These are phyloP conservation scores for Calonectria hawksworthii DNA, from an alignment of 2,329 filamentous ascomycete genomes.

Conservation along the genomic window DNA sequence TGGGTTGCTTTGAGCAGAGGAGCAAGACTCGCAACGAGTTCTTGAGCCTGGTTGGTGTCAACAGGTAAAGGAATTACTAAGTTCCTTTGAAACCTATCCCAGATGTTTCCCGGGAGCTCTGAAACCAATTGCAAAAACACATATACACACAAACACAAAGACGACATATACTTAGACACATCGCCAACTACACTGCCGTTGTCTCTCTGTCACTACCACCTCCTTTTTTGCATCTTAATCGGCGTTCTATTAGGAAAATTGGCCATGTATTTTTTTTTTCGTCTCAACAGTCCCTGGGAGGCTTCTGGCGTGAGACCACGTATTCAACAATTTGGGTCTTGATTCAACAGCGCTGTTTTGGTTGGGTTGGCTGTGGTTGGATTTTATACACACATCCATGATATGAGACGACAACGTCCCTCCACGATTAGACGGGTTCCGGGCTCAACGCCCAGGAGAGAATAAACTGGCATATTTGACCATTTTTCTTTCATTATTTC, in stretches of 20 bases:
- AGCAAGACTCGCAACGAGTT: conserved; percentile 98
- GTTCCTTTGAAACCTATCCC: not conserved
- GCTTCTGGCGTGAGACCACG: conserved; percentile 42
- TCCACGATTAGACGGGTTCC: conserved; percentile 42
- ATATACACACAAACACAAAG: not conserved
- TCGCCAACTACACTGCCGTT: not conserved
- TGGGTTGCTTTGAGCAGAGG: conserved; percentile 94
- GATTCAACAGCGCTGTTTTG: conserved; percentile 30
- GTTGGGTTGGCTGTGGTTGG: conserved; percentile 16
- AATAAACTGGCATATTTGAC: conserved; percentile 26
- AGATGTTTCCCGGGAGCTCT: not conserved
- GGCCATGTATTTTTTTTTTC: conserved; percentile 13
- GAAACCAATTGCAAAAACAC: not conserved
- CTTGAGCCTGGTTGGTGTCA: conserved; percentile 80
- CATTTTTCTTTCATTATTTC: not conserved
- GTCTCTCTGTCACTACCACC: not conserved
- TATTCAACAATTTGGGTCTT: conserved; percentile 50
- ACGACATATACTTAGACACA: not conserved
- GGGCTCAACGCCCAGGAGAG: conserved; percentile 50
- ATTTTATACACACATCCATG: conserved; percentile 13
- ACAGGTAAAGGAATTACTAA: conserved; percentile 48
- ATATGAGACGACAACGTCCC: conserved; percentile 1
- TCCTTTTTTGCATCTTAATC: conserved; percentile 6
- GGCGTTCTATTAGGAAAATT: conserved; percentile 20
- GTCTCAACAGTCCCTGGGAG: conserved; percentile 21